phyloP scores from a whole-genome alignment of 2,329 filamentous ascomycete species.

The Exophiala viscosa region DNA sequence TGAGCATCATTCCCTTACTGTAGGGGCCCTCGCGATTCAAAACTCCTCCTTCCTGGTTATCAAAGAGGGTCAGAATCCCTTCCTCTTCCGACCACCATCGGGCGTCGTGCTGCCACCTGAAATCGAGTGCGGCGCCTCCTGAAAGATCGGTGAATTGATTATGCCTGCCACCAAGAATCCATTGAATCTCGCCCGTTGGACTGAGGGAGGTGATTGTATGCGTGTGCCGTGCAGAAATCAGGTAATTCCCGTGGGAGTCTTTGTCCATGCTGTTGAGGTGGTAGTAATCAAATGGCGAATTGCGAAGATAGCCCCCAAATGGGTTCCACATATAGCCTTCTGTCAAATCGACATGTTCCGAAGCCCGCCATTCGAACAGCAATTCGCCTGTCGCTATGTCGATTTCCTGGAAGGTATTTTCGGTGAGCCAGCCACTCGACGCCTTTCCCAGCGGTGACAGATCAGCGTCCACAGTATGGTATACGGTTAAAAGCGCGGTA shows the following conservation, averaged over 20 bases:
- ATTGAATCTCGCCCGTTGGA: conserved; percentile 40
- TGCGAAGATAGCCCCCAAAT: conserved; percentile 15
- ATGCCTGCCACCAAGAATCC: conserved; percentile 49
- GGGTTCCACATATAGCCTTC: conserved; percentile 18
- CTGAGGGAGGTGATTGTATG: conserved; percentile 43
- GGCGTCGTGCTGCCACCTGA: conserved; percentile 53
- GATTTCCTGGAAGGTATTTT: conserved; percentile 46
- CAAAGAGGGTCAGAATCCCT: conserved; percentile 37
- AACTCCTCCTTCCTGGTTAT: conserved; percentile 34
- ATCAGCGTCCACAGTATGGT: conserved; percentile 18
- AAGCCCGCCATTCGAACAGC: conserved; percentile 48
- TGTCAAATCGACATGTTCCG: conserved; percentile 40
- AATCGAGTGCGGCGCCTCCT: conserved; percentile 43
- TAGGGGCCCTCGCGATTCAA: conserved; percentile 28
- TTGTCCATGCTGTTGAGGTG: conserved; percentile 56
- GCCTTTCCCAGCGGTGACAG: conserved; percentile 28
- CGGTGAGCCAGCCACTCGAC: conserved; percentile 39
- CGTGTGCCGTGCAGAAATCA: conserved; percentile 43
- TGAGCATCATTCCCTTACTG: conserved; percentile 45
- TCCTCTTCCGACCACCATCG: conserved; percentile 37
- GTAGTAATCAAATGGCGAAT: conserved; percentile 50
- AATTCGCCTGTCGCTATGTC: conserved; percentile 43
- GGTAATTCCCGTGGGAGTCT: conserved; percentile 43
- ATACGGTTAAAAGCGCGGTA: conserved; percentile 23
- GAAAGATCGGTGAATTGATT: conserved; percentile 43